A percentile compares a stretch with the other conserved stretches of the same genome.
These are phyloP conservation scores for Scutellaria galericulata DNA, from an alignment of 257 asterid genomes.

Conservation along the genomic window DNA sequence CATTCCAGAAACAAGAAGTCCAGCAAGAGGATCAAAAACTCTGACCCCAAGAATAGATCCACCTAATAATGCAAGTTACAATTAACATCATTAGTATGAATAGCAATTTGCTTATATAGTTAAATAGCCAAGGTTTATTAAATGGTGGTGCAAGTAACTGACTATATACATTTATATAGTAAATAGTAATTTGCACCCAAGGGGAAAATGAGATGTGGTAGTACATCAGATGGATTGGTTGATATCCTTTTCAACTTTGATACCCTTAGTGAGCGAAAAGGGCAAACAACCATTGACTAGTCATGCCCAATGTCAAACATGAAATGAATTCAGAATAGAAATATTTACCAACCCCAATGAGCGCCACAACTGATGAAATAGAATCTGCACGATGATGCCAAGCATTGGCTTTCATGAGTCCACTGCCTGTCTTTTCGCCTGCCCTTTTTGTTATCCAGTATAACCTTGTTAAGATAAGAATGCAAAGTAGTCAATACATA, in stretches of 20 bases:
- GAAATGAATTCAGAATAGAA: slow-evolving; percentile 33
- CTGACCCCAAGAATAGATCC: slow-evolving; percentile 90
- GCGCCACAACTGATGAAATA: slow-evolving; percentile 91
- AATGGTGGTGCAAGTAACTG: not conserved
- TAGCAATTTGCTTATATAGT: too few species aligned
- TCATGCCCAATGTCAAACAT: not conserved
- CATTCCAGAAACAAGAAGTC: slow-evolving; percentile 92
- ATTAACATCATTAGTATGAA: slow-evolving; percentile 17
- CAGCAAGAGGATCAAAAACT: slow-evolving; percentile 96
- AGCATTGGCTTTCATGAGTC: slow-evolving; percentile 97
- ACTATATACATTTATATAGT: not conserved
- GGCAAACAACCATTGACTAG: not conserved
- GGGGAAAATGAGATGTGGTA: not conserved
- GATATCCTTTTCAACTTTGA: not conserved
- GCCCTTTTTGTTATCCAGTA: slow-evolving; percentile 86
- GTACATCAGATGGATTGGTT: not conserved
- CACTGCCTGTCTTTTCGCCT: slow-evolving; percentile 94
- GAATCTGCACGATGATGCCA: slow-evolving; percentile 99
- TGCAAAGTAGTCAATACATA: slow-evolving; percentile 17
- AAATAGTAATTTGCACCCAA: not conserved
- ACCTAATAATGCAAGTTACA: slow-evolving; percentile 52
- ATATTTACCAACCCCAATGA: slow-evolving; percentile 98
- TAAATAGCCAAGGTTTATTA: too few species aligned
- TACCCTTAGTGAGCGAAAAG: not conserved
- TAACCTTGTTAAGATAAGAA: slow-evolving; percentile 48